Conservation (phyloP, 306 rosid genomes). For the Ormosia emarginata region DNA sequence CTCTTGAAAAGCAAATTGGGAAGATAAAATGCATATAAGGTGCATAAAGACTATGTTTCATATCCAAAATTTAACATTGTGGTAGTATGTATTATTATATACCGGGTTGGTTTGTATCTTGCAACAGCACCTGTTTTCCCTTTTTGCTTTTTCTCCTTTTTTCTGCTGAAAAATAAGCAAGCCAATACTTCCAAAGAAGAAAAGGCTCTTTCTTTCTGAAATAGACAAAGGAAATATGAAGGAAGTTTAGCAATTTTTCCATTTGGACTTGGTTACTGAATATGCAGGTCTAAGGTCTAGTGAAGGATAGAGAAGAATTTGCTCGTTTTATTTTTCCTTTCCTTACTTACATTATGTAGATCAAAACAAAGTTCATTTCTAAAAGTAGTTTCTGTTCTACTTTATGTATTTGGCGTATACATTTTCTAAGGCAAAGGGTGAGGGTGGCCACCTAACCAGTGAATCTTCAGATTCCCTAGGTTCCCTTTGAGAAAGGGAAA, state of each 20-base stretch:
- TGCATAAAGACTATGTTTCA: background rate
- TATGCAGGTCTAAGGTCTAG: background rate
- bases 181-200: slow-evolving; percentile 9
- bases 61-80: slow-evolving; percentile 3
- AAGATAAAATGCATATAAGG: slow-evolving; percentile 13
- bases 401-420: background rate
- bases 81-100: background rate
- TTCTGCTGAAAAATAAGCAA: slow-evolving; percentile 18
- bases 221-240: background rate
- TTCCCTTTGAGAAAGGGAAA: background rate
- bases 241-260: slow-evolving; percentile 5
- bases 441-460: background rate
- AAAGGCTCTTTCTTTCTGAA: background rate
- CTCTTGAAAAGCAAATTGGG: slow-evolving; percentile 34
- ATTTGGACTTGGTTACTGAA: background rate
- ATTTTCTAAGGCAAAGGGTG: background rate
- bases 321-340: background rate
- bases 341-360: slow-evolving; percentile 13
- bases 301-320: slow-evolving; percentile 13
- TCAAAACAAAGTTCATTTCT: slow-evolving; percentile 18
- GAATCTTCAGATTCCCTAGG: slow-evolving; percentile 1
- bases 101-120: slow-evolving; percentile 21
- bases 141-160: background rate
- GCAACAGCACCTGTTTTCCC: slow-evolving; percentile 3
- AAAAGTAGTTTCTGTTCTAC: background rate